phyloP scores from a whole-genome alignment of 371 early-diverging fungal species.

The Rhizopus arrhizus region DNA sequence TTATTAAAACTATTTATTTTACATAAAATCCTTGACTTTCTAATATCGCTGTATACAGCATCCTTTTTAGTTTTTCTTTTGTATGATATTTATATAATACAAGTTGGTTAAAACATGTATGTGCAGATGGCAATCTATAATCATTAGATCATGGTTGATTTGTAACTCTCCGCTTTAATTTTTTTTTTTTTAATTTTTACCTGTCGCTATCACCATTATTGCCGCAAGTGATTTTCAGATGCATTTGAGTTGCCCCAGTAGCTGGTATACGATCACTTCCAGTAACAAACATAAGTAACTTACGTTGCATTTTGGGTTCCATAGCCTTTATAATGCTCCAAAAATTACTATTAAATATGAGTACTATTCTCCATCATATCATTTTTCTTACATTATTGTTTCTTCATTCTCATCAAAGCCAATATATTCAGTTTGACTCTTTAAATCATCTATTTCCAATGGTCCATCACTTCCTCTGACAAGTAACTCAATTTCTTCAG shows the following conservation, averaged over 20 bases:
- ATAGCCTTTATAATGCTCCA: conserved; percentile 87
- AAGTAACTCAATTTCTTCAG: conserved; percentile 95
- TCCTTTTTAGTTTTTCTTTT: conserved; percentile 77
- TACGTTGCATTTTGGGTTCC: conserved; percentile 70
- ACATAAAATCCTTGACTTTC: conserved; percentile 93
- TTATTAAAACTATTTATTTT: conserved; percentile 39
- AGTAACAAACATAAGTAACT: conserved; percentile 92
- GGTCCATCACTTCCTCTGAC: conserved; percentile 90
- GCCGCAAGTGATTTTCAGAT: conserved; percentile 77
- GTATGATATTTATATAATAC: conserved; percentile 79
- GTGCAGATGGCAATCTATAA: conserved; percentile 84
- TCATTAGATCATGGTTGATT: not conserved
- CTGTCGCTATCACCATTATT: conserved; percentile 64
- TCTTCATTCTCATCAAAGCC: conserved; percentile 63
- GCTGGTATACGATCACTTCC: conserved; percentile 97
- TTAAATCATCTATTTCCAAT: conserved; percentile 78
- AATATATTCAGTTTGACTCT: conserved; percentile 80
- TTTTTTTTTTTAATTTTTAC: conserved; percentile 17
- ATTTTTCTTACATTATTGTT: conserved; percentile 48
- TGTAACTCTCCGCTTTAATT: not conserved
- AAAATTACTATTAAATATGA: conserved; percentile 58
- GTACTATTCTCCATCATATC: not conserved
- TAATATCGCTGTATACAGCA: conserved; percentile 81
- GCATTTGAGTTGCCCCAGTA: conserved; percentile 79
- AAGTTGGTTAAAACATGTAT: conserved; percentile 97